Conservation (phyloP, 768 basidiomycete genomes). For the Termitomyces titanicus region DNA sequence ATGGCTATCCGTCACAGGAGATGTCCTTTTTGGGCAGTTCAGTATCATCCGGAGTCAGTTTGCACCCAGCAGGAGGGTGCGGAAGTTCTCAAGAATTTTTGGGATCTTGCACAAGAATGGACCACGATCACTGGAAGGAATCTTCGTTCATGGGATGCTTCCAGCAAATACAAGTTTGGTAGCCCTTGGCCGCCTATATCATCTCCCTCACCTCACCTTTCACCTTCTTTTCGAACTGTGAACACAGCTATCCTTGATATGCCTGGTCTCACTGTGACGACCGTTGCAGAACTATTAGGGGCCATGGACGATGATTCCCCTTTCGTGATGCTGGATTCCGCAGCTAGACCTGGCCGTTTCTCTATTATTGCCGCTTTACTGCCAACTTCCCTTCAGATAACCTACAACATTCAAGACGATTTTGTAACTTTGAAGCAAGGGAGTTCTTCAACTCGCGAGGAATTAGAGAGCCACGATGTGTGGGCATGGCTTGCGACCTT, state of each 20-base stretch:
- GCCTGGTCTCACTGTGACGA: slow-evolving; percentile 36
- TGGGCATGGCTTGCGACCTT: slow-evolving; percentile 77
- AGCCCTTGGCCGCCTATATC: slow-evolving; percentile 54
- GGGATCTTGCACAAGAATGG: slow-evolving; percentile 65
- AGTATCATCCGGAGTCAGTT: slow-evolving; percentile 87
- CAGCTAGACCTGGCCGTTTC: slow-evolving; percentile 68
- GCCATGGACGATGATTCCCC: slow-evolving; percentile 53
- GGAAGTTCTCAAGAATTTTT: slow-evolving; percentile 73
- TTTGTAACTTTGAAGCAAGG: slow-evolving; percentile 44
- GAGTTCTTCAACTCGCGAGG: slow-evolving; percentile 29
- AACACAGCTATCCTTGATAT: slow-evolving; percentile 37
- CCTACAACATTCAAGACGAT: slow-evolving; percentile 48
- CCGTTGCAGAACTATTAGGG: slow-evolving; percentile 61
- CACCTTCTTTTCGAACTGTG: slow-evolving; percentile 20
- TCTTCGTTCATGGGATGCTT: slow-evolving; percentile 38
- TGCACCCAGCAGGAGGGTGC: slow-evolving; percentile 66
- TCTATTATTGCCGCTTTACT: slow-evolving; percentile 68
- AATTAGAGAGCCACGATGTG: slow-evolving; percentile 49
- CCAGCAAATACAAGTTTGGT: slow-evolving; percentile 36
- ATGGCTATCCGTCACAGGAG: slow-evolving; percentile 69
- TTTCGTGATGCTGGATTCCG: slow-evolving; percentile 75
- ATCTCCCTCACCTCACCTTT: slow-evolving; percentile 20
- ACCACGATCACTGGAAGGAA: slow-evolving; percentile 32
- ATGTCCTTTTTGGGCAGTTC: slow-evolving; percentile 83
- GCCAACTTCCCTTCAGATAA: slow-evolving; percentile 52